Base-by-base conservation (phyloP, 2,329 filamentous ascomycete genomes). In the Paecilomyces variotii region DNA sequence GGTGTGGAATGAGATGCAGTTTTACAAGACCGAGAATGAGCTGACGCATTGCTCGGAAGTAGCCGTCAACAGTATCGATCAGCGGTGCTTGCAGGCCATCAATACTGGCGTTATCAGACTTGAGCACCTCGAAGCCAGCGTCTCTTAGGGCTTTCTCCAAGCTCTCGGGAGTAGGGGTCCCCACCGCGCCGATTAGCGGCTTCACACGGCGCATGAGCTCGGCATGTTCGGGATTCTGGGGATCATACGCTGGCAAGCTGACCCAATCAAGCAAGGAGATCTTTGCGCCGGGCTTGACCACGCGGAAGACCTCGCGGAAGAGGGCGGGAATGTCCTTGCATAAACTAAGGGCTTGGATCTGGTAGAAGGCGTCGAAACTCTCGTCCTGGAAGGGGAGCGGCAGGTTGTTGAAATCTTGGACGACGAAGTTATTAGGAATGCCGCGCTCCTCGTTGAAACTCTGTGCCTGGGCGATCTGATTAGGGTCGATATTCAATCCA, bases 301-400 rank as follows among this genome's bases (percentile, higher is more conserved):
- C 71, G 19, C 80, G 75, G 65, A 73, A 77, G 56, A 82, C 70
- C 66, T 83, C 80, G 54, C 68, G 68, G 69, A 82, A 81, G 10
- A 82, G 72, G 6, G 72, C 69, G 2, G 71, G 64, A 1, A 79
- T 72, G 56, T 82, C 79, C 60, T 79, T 80, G 73, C 78, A 82
- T 30, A 76, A 79, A 73, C 76, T 84, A 66, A 76, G 80, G 57
- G 72, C 85, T 76, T 76, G 86, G 78, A 77, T 86, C 79, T 78
- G 81, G 75, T 78, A 83, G 60, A 82, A 82, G 30, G 75, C 79
- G 58, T 83, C 80, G 64, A 83, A 82, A 50, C 72, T 74, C 27
- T 67, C 68, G 61, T 82, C 76, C 12, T 67, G 75, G 58, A 83
- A 82, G 1, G 80, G 80, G 1, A 83, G 72, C 1, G 80, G 80